Percentiles rank a stretch among this genome's conserved stretches.
Evolutionary conservation across 331 rosid genomes (phyloP).

Genomic region (Erythrophleum ivorense): DNA sequence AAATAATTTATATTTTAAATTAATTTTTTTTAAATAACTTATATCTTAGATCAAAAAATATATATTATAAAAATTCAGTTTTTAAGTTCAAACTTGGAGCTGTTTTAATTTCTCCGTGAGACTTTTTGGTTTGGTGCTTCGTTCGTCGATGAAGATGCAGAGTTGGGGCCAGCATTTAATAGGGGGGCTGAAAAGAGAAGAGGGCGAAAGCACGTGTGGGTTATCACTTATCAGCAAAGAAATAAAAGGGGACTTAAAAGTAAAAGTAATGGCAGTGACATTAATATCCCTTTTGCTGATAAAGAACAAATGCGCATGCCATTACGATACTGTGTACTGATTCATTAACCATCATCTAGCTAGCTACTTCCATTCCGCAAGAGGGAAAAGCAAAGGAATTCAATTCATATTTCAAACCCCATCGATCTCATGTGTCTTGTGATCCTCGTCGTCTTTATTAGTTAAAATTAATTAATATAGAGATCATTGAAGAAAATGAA

Average conservation of each 20-base stretch:
- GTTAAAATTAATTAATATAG: not conserved
- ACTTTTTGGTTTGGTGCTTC: not conserved
- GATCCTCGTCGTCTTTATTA: too few relatives aligned
- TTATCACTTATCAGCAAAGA: not conserved
- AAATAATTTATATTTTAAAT: too few relatives aligned
- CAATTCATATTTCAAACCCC: not conserved
- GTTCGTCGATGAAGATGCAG: not conserved
- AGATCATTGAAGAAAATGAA: not conserved
- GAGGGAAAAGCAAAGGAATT: not conserved
- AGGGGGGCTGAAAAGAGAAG: not conserved
- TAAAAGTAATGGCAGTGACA: slow-evolving; percentile 21
- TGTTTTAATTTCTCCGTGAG: not conserved
- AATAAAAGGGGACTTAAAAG: not conserved
- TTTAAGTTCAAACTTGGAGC: too few relatives aligned
- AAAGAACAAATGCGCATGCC: slow-evolving; percentile 35
- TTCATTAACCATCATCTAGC: not conserved
- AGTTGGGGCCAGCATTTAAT: not conserved
- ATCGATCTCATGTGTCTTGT: not conserved
- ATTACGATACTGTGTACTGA: slow-evolving; percentile 21
- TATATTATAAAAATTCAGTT: too few relatives aligned
- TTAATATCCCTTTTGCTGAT: slow-evolving; percentile 34
- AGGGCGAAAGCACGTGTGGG: slow-evolving; percentile 1
- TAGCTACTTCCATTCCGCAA: not conserved
- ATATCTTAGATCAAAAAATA: too few relatives aligned
- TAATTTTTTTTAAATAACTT: too few relatives aligned